These are phyloP conservation scores for Pyrus hybrid DNA, from an alignment of 331 rosid species.

Conservation along the genomic window DNA sequence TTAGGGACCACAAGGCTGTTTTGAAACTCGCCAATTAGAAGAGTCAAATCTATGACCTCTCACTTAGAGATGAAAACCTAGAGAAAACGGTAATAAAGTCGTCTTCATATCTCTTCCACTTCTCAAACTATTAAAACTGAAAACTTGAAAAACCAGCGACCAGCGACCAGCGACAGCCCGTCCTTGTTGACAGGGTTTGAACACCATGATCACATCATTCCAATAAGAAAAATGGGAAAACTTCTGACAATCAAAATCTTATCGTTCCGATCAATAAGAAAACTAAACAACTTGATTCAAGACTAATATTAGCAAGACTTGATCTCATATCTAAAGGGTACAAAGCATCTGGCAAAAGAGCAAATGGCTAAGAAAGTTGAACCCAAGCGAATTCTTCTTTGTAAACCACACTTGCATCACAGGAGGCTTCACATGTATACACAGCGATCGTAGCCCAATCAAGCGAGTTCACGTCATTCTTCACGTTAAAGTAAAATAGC, in stretches of 20 bases:
- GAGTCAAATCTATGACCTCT: too few species aligned
- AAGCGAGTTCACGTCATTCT: conserved; percentile 55
- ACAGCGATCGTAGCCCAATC: conserved; percentile 76
- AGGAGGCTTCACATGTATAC: conserved; percentile 73
- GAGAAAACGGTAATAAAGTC: not conserved
- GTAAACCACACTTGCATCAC: conserved; percentile 48
- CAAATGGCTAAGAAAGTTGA: conserved; percentile 47
- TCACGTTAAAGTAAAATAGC: conserved; percentile 59
- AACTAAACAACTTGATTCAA: not conserved
- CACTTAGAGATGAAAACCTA: not conserved
- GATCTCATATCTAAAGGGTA: not conserved
- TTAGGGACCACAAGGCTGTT: too few species aligned
- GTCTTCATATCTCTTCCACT: not conserved
- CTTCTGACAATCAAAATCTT: not conserved
- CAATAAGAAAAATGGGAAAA: too few species aligned
- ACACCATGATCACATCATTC: too few species aligned
- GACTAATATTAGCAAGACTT: not conserved
- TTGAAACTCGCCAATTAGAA: too few species aligned
- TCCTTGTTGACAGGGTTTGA: too few species aligned
- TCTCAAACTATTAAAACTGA: not conserved
- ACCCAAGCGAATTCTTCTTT: conserved; percentile 71
- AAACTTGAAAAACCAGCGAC: too few species aligned
- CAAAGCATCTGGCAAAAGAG: not conserved
- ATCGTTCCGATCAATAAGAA: not conserved
- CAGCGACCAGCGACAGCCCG: too few species aligned